Conservation (phyloP, 768 basidiomycete species). For the Agaricus blazei region DNA sequence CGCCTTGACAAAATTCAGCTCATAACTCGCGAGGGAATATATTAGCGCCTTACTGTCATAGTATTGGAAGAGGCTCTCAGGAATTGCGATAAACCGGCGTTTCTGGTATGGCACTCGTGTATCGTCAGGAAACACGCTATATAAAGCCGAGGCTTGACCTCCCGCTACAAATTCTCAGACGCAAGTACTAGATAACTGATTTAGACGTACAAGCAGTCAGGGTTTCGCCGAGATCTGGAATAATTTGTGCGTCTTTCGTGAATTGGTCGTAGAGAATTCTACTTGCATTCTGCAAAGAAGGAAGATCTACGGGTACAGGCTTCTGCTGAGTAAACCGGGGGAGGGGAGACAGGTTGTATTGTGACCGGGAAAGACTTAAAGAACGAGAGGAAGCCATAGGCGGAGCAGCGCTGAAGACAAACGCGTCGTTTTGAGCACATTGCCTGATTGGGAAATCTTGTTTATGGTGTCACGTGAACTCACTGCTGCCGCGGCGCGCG, state of each 20-base stretch:
- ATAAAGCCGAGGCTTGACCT: conserved; percentile 66
- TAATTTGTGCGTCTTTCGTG: conserved; percentile 64
- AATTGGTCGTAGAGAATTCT: conserved; percentile 64
- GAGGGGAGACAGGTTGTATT: conserved; percentile 10
- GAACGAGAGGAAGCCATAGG: conserved; percentile 12
- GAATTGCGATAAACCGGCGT: conserved; percentile 68
- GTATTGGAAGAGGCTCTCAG: conserved; percentile 72
- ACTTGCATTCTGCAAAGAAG: conserved; percentile 61
- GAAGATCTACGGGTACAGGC: conserved; percentile 47
- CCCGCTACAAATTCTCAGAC: conserved; percentile 39
- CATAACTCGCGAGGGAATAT: conserved; percentile 7
- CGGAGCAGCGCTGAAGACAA: conserved; percentile 1
- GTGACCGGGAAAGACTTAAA: conserved; percentile 12
- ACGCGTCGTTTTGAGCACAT: conserved; percentile 2
- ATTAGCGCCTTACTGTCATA: conserved; percentile 54
- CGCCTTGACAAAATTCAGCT: conserved; percentile 34
- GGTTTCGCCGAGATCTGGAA: conserved; percentile 73
- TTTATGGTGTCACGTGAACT: not conserved
- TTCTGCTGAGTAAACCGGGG: conserved; percentile 24
- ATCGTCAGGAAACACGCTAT: conserved; percentile 75
- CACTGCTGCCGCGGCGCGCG: not conserved
- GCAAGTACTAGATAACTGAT: not conserved
- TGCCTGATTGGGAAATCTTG: not conserved
- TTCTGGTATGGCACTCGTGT: conserved; percentile 78
- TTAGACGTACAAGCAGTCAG: conserved; percentile 49